Conservation (phyloP, 257 asterid genomes). For the Solanum gracilifrons region DNA sequence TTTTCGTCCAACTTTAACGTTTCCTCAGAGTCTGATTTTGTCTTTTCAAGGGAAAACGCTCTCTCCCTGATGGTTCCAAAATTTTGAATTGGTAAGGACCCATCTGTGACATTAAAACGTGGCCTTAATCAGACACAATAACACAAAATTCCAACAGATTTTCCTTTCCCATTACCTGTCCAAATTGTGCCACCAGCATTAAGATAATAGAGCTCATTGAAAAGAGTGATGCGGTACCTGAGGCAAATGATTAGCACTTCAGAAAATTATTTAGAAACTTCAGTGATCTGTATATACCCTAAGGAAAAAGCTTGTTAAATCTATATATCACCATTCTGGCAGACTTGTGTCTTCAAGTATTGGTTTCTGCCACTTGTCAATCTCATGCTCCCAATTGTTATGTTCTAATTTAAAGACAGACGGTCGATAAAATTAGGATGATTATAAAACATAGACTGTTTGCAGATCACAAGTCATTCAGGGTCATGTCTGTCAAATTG, state of each 20-base stretch:
- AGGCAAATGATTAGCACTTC: conserved; percentile 9
- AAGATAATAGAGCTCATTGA: conserved; percentile 92
- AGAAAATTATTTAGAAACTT: neutral
- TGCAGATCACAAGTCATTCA: neutral
- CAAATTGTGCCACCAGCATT: conserved; percentile 89
- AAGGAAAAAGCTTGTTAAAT: conserved; percentile 1
- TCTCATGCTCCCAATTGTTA: conserved; percentile 67
- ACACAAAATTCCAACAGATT: neutral
- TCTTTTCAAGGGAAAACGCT: conserved; percentile 43
- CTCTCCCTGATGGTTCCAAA: conserved; percentile 36
- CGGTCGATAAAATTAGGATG: neutral
- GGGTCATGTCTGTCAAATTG: neutral
- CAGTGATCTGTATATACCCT: neutral
- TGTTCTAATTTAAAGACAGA: conserved; percentile 28
- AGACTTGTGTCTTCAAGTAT: conserved; percentile 77
- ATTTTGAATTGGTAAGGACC: conserved; percentile 64
- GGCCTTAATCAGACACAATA: neutral
- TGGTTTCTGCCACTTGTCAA: conserved; percentile 93
- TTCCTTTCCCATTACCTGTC: conserved; percentile 46
- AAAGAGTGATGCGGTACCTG: conserved; percentile 91
- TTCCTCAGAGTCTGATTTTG: conserved; percentile 12
- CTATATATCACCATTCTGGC: conserved; percentile 72
- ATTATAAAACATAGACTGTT: neutral
- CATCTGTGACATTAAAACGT: conserved; percentile 38
- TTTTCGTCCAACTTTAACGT: conserved; percentile 13